Evolutionary conservation across 176 grass and related monocot genomes (phyloP).

Genomic region (Triticum dicoccoides): DNA sequence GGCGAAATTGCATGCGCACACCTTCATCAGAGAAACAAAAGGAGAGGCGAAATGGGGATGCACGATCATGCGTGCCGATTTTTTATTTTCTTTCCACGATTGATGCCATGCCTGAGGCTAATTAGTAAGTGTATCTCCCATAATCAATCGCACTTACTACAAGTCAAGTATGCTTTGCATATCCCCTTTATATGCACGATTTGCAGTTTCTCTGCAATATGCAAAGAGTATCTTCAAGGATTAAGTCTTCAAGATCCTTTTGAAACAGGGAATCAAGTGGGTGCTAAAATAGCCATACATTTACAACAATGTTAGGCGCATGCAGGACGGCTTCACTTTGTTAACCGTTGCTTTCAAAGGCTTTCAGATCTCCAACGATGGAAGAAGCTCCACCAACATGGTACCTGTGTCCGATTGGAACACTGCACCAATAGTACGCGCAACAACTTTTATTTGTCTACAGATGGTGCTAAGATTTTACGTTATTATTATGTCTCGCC

Average conservation of each 20-base stretch:
- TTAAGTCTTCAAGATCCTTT: not conserved
- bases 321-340: not conserved
- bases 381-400: not conserved
- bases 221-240: not conserved
- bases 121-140: not conserved
- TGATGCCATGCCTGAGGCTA: conserved; percentile 23
- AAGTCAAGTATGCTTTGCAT: not conserved
- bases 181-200: not conserved
- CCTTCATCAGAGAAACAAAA: not conserved
- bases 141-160: not conserved
- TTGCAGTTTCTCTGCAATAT: not conserved
- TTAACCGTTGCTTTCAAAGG: not conserved
- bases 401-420: not conserved
- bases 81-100: not conserved
- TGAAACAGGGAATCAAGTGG: not conserved
- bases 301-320: conserved; percentile 27
- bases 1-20: not conserved
- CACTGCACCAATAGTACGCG: too few species aligned
- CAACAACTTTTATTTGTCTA: too few species aligned
- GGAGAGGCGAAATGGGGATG: not conserved
- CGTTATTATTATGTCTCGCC: too few species aligned
- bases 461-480: too few species aligned
- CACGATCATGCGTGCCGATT: not conserved
- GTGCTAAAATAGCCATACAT: not conserved
- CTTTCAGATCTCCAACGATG: not conserved